phyloP scores from a whole-genome alignment of 495 filamentous ascomycete species.

The Clohesyomyces aquaticus region DNA sequence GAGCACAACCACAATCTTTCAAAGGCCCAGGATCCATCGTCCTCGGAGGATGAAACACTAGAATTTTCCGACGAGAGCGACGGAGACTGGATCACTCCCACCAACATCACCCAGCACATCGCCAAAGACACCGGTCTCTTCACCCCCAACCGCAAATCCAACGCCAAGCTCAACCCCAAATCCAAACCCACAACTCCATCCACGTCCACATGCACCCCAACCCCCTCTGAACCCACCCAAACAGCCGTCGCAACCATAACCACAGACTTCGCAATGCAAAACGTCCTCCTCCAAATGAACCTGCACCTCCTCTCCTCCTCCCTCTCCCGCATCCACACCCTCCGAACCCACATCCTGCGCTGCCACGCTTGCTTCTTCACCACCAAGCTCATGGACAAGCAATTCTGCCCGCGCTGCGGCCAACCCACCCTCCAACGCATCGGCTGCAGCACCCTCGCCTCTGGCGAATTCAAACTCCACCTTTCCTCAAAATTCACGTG shows the following conservation, averaged over 20 bases:
- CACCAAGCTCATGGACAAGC: conserved; percentile 81
- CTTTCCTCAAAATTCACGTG: conserved; percentile 95
- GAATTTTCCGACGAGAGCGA: conserved; percentile 58
- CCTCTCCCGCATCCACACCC: conserved; percentile 72
- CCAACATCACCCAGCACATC: conserved; percentile 85
- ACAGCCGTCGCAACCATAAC: conserved; percentile 88
- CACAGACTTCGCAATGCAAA: conserved; percentile 96
- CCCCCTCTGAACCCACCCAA: conserved; percentile 58
- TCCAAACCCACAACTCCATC: too few relatives aligned
- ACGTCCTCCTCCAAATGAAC: conserved; percentile 91
- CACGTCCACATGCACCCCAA: too few relatives aligned
- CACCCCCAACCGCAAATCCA: too few relatives aligned
- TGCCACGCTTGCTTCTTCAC: conserved; percentile 94
- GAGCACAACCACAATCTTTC: too few relatives aligned
- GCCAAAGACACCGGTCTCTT: conserved; percentile 62
- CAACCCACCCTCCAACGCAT: conserved; percentile 84
- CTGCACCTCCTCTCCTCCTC: conserved; percentile 83
- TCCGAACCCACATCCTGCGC: conserved; percentile 85
- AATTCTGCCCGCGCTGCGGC: conserved; percentile 93
- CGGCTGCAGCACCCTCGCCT: conserved; percentile 76
- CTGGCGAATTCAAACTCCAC: conserved; percentile 83
- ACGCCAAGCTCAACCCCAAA: too few relatives aligned
- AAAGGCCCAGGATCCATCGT: too few relatives aligned
- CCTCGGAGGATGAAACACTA: too few relatives aligned
- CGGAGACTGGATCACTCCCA: conserved; percentile 91